Percentiles rank a stretch among this genome's conserved stretches.
phyloP scores from a whole-genome alignment of 192 early-diverging fungal genomes.

The Backusella circina region DNA sequence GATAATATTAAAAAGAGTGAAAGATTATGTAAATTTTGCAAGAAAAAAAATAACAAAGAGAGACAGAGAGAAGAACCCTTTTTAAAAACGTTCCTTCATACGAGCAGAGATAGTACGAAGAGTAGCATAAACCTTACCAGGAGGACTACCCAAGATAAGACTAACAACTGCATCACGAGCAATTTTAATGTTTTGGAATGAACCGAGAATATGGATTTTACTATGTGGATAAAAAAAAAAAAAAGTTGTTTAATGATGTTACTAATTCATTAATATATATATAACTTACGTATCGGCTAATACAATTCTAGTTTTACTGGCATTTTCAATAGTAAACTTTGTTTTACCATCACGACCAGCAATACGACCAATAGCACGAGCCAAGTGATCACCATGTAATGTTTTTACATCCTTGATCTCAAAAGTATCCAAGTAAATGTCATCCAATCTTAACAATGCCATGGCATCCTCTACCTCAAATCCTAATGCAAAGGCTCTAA shows the following conservation, averaged over 20 bases:
- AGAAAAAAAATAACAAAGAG: too few relatives aligned
- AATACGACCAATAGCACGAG: constrained; percentile 96
- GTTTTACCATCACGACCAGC: constrained; percentile 97
- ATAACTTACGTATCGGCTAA: constrained; percentile 83
- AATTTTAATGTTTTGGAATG: constrained; percentile 95
- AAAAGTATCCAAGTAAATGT: constrained; percentile 94
- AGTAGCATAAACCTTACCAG: constrained; percentile 95
- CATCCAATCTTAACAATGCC: constrained; percentile 93
- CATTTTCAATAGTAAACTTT: constrained; percentile 97
- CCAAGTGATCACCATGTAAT: constrained; percentile 91
- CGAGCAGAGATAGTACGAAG: constrained; percentile 81
- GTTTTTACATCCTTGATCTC: constrained; percentile 98
- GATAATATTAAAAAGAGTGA: neutral
- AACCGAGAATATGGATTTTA: constrained; percentile 94
- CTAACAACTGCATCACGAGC: constrained; percentile 89
- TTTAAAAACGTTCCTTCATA: constrained; percentile 93
- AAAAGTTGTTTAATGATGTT: neutral
- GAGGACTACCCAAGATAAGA: constrained; percentile 91
- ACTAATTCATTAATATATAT: neutral
- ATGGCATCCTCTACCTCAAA: constrained; percentile 94
- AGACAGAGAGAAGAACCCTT: neutral
- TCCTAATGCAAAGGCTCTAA: constrained; percentile 89
- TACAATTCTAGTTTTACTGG: constrained; percentile 92
- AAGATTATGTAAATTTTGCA: too few relatives aligned
- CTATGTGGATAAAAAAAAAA: too few relatives aligned